Evolutionary conservation across 305 asterid species (phyloP).

Genomic region (Rubia tinctorum): DNA sequence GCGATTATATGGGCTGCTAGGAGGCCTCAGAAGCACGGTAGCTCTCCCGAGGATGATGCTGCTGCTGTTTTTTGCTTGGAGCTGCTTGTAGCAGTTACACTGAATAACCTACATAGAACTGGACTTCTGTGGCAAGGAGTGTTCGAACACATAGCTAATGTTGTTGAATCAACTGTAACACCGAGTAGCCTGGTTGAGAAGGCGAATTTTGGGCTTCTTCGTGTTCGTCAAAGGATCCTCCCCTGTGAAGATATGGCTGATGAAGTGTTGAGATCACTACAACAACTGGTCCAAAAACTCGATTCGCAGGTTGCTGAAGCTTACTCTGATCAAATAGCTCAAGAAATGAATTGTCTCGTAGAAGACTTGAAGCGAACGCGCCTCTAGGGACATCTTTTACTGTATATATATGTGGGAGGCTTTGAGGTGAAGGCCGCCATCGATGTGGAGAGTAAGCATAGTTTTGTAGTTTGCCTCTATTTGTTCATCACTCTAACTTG

Average conservation of each 20-base stretch:
- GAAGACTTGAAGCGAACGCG: slow-evolving; percentile 63
- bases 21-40: slow-evolving; percentile 75
- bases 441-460: slow-evolving; percentile 62
- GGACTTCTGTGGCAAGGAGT: slow-evolving; percentile 91
- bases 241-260: slow-evolving; percentile 92
- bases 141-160: slow-evolving; percentile 82
- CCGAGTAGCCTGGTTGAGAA: slow-evolving; percentile 92
- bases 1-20: slow-evolving; percentile 98
- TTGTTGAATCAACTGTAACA: slow-evolving; percentile 83
- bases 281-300: slow-evolving; percentile 72
- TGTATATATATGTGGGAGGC: slow-evolving; percentile 18
- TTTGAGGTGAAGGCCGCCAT: slow-evolving; percentile 55
- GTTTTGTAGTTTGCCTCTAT: slow-evolving; percentile 45
- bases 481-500: slow-evolving; percentile 44
- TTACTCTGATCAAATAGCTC: slow-evolving; percentile 90
- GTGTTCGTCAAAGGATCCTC: slow-evolving; percentile 83
- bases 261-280: slow-evolving; percentile 76
- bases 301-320: slow-evolving; percentile 94
- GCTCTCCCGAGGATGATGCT: slow-evolving; percentile 91
- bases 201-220: slow-evolving; percentile 91
- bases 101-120: slow-evolving; percentile 83
- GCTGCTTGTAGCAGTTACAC: slow-evolving; percentile 78
- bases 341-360: slow-evolving; percentile 82
- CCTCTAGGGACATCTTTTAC: slow-evolving; percentile 46
- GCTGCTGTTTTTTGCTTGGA: slow-evolving; percentile 96